These are phyloP conservation scores for Torulaspora quercuum DNA, from an alignment of 805 yeast species.

Conservation along the genomic window DNA sequence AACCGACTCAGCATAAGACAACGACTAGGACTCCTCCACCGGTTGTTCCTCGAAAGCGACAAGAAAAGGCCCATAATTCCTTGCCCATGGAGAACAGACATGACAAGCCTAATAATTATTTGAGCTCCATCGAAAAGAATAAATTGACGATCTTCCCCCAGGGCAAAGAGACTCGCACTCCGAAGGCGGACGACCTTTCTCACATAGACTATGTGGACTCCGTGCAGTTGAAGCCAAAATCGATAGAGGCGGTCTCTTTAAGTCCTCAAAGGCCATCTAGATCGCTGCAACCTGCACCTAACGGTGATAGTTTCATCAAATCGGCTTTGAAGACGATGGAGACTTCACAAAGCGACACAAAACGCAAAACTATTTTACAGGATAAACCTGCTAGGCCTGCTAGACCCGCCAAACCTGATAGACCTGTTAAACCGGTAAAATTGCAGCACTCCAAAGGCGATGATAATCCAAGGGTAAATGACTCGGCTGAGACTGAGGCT, in stretches of 20 bases:
- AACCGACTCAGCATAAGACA: too few species aligned
- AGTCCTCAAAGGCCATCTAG: too few species aligned
- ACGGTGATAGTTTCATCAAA: conserved; percentile 20
- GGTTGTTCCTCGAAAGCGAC: too few species aligned
- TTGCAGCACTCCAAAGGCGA: neutral
- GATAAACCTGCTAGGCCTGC: conserved; percentile 18
- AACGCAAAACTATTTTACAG: too few species aligned
- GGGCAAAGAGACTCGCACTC: neutral
- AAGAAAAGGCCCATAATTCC: too few species aligned
- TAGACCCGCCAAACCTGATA: conserved; percentile 12
- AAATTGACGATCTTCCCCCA: conserved; percentile 15
- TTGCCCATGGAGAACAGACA: neutral
- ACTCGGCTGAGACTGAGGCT: neutral
- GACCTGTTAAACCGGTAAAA: neutral
- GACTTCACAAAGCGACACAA: conserved; percentile 1
- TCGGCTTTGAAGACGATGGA: conserved; percentile 20
- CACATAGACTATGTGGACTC: conserved; percentile 26
- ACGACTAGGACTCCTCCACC: too few species aligned
- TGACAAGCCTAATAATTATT: neutral
- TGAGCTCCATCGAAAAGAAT: conserved; percentile 22
- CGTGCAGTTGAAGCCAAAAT: conserved; percentile 15
- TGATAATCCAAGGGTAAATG: neutral
- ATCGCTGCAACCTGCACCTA: too few species aligned
- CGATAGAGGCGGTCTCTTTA: conserved; percentile 1
- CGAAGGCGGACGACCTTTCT: conserved; percentile 1